Conservation (phyloP, 2,329 filamentous ascomycete species). For the Parafenestella ontariensis region DNA sequence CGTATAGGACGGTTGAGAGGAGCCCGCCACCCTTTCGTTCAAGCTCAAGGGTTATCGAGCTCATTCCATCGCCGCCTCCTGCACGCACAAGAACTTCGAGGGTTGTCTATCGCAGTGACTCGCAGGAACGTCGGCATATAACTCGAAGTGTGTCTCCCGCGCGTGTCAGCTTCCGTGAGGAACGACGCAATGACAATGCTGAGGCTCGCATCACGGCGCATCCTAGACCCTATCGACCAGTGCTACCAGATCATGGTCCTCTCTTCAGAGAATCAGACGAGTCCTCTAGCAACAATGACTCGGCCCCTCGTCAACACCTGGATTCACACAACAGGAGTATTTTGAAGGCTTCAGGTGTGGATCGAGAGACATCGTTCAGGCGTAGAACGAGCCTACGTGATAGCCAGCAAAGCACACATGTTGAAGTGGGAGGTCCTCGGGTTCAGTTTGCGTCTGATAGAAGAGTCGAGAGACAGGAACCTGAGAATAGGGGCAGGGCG, state of each 20-base stretch:
- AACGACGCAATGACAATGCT: conserved; percentile 25
- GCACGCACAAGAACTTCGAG: conserved; percentile 16
- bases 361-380: conserved; percentile 23
- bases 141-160: conserved; percentile 20
- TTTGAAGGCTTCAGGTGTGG: conserved; percentile 26
- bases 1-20: conserved; percentile 18
- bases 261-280: conserved; percentile 24
- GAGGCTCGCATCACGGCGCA: conserved; percentile 34
- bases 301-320: conserved; percentile 7
- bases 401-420: conserved; percentile 36
- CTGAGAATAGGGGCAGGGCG: conserved; percentile 3
- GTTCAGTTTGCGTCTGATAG: conserved; percentile 38
- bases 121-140: conserved; percentile 19
- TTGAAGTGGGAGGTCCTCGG: conserved; percentile 38
- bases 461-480: conserved; percentile 1
- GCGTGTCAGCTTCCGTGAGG: conserved; percentile 7
- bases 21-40: conserved; percentile 7
- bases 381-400: conserved; percentile 23
- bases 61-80: conserved; percentile 34
- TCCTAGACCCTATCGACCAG: conserved; percentile 30
- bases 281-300: conserved; percentile 21
- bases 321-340: conserved; percentile 33
- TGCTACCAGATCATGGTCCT: conserved; percentile 25
- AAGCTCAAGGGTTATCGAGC: conserved; percentile 30
- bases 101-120: conserved; percentile 22